A percentile compares a stretch with the other conserved stretches of the same genome.
phyloP scores from a whole-genome alignment of 352 stramenopile species.

The Pythium brassicae region DNA sequence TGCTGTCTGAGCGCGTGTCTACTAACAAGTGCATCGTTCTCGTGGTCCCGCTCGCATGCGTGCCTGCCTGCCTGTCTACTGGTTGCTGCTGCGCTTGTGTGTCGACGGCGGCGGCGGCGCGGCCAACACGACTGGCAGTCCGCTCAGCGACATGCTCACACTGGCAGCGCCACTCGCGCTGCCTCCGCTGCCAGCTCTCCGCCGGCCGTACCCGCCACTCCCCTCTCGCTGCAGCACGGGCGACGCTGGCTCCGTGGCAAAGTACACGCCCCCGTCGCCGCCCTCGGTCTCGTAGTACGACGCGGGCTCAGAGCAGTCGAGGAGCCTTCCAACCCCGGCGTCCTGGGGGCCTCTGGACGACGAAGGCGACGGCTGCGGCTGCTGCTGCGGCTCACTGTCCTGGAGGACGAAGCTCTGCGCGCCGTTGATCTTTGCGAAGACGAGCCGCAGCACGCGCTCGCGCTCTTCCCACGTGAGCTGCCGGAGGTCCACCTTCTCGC shows the following conservation, averaged over 20 bases:
- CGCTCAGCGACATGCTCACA: slow-evolving; percentile 57
- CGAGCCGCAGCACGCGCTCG: slow-evolving; percentile 88
- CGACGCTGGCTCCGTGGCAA: slow-evolving; percentile 38
- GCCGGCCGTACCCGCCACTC: slow-evolving; percentile 1
- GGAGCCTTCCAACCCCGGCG: background rate
- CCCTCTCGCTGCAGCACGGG: slow-evolving; percentile 2
- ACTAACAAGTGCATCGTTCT: background rate
- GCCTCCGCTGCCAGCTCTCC: background rate
- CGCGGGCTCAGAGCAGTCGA: background rate
- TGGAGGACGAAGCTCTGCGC: slow-evolving; percentile 44
- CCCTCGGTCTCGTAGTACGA: no score
- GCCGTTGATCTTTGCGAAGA: slow-evolving; percentile 93
- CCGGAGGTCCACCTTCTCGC: slow-evolving; percentile 82
- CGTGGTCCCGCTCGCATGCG: background rate
- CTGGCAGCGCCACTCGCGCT: slow-evolving; percentile 11
- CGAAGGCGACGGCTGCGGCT: slow-evolving; percentile 1
- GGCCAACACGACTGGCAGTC: slow-evolving; percentile 34
- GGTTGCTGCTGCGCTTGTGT: slow-evolving; percentile 7
- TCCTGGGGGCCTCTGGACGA: slow-evolving; percentile 3
- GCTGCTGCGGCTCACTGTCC: background rate
- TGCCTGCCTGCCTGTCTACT: background rate
- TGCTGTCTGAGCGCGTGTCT: no score
- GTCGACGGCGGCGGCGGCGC: slow-evolving; percentile 14
- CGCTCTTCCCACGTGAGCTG: slow-evolving; percentile 89
- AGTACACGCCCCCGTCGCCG: slow-evolving; percentile 34